Base-by-base conservation (phyloP, 2,329 filamentous ascomycete species). In the Pseudophaeomoniella oleicola region DNA sequence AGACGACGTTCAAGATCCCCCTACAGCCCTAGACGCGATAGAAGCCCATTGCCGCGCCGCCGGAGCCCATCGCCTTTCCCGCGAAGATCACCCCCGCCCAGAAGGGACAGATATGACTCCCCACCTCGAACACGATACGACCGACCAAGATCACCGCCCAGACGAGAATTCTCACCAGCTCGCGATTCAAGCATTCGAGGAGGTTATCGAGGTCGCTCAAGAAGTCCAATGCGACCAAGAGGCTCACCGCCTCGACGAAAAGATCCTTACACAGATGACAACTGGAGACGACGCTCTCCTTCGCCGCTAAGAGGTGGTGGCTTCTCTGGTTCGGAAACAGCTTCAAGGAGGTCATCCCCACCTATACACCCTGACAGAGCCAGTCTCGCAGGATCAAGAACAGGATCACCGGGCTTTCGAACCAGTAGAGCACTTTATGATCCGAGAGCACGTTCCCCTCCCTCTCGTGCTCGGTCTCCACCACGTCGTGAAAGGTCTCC, bases 311-410 rank as follows among this genome's bases (percentile, higher is more conserved):
- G 62, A 29, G 63, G 67, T 9, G 22, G 22, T 9, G 72, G 69
- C 15, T 67, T 63, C 15, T 57, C 65, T 38, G 68, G 65, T 29
- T 78, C 75, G 5, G 65, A 57, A 14, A 55, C 64, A 14, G 74
- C 69, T 18, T 78, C 75, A 15, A 67, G 72, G 39, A 64, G 72
- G 34, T 76, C 75, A 5, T 78, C 75, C 4, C 75, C 75, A 12
- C 69, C 61, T 16, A 55, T 69, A 11, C 70, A 74, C 46, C 63
- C 66, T 12, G 75, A 72, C 44, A 63, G 69, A 45, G 50, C 62
- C 35, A 62, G 58, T 34, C 48, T 64, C 37, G 40, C 44, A 43
- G 51, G 40, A 34, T 52, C 37, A 30, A 34, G 33, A 41, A 43
- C 38, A 34, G 47, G 37, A 45, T 52, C 46, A 16, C 45, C 53